These are phyloP conservation scores for Jatropha curcas DNA, from an alignment of 345 rosid species.

Conservation along the genomic window DNA sequence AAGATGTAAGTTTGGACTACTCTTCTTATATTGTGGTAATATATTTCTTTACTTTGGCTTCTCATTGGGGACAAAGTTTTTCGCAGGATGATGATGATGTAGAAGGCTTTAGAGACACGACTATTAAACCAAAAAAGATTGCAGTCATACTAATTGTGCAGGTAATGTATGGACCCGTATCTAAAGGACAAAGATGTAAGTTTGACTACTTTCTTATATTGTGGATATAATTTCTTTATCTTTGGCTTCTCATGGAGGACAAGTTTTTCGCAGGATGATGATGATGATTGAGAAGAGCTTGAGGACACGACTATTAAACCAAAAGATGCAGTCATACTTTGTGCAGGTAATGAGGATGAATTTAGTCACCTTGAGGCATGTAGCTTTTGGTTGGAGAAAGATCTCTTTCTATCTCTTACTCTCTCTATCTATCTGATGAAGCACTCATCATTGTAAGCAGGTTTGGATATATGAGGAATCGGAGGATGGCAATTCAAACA, in stretches of 20 bases:
- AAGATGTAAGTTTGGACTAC: no score
- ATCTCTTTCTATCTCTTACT: not conserved
- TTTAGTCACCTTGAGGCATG: slow-evolving; percentile 81
- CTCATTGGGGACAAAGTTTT: no score
- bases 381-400: not conserved
- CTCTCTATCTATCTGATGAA: not conserved
- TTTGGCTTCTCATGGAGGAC: slow-evolving; percentile 20
- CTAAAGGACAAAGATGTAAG: slow-evolving; percentile 67
- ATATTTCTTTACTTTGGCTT: no score
- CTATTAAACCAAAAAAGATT: no score
- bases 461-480: slow-evolving; percentile 73
- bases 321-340: slow-evolving; percentile 71
- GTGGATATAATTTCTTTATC: not conserved
- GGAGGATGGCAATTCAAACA: slow-evolving; percentile 52
- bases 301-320: slow-evolving; percentile 70
- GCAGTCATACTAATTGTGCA: no score
- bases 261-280: slow-evolving; percentile 46
- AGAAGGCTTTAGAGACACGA: no score
- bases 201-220: slow-evolving; percentile 6
- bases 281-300: slow-evolving; percentile 78
- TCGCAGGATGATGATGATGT: no score
- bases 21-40: no score
- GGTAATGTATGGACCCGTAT: no score
- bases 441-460: slow-evolving; percentile 33
- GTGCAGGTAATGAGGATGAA: slow-evolving; percentile 88